Base-by-base conservation (phyloP, 768 basidiomycete genomes). In the Amanita jacksonii region DNA sequence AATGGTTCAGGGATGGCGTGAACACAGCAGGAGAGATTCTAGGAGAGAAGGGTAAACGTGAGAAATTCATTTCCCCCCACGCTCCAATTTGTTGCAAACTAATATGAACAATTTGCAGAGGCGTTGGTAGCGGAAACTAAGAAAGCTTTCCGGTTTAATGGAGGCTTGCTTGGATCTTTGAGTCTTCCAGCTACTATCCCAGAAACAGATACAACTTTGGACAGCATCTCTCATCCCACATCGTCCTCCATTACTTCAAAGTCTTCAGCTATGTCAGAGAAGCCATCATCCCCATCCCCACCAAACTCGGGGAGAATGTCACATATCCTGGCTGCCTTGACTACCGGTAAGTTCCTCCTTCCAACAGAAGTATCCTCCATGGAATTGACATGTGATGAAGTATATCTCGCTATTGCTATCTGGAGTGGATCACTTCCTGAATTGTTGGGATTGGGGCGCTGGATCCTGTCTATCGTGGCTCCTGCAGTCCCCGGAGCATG, bases 1-100 rank as follows among this genome's bases (percentile, higher is more conserved):
- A 79, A 18, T 84, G 79, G 80, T 80, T 74, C 57, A 69, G 74
- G 38, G 69, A 61, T 18, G 74, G 74, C 1, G 69, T 78, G 18
- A 41, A 31, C 66, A 70, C 76, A 48, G 61, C 58, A 38, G 75
- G 69, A 15, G 74, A 34, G 16, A 36, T 25, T 5, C n/a, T 44
- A 15, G 43, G 35, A 3, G 24, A 18, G 20, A 15, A 25, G 3
- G 16, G 30, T 19, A 44, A 44, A 34, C 34, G 43, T 44, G 27
- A 37, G 43, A 19, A 6, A 8, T 24, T 30, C 40, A 39, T 25
- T 39, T 41, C 38, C 32, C 27, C 15, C 19, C 18, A 12, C 7
- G 27, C 27, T n/a, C n/a, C n/a, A n/a, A n/a, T n/a, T 12, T 12
- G 22, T 13, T 20, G 22, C 25, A 30, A 38, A 35, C 23, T 37